These are phyloP conservation scores for Trametes versicolor DNA, from an alignment of 1,284 basidiomycete genomes.

Conservation along the genomic window DNA sequence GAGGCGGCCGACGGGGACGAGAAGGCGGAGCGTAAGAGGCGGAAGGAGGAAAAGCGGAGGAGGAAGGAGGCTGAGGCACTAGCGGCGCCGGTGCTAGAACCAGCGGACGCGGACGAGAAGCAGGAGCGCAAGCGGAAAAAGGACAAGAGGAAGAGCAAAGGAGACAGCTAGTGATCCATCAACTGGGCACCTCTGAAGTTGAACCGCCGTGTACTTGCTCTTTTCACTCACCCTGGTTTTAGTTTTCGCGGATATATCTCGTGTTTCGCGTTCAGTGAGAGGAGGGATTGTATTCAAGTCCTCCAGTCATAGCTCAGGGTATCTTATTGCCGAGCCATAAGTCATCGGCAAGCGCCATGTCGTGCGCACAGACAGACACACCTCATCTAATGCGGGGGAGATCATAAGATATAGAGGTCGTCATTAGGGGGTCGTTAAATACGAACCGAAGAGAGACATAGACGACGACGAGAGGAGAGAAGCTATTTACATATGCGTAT, in stretches of 20 bases:
- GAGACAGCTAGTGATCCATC: constrained; percentile 5
- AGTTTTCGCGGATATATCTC: too few relatives aligned
- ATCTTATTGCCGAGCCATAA: neutral
- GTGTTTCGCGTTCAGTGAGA: neutral
- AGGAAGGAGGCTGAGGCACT: constrained; percentile 26
- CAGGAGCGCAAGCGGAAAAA: neutral
- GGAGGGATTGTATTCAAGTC: constrained; percentile 1
- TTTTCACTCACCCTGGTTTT: too few relatives aligned
- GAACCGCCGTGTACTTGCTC: too few relatives aligned
- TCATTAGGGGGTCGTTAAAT: constrained; percentile 38
- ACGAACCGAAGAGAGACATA: constrained; percentile 32
- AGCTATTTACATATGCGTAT: constrained; percentile 32
- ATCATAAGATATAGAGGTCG: constrained; percentile 35
- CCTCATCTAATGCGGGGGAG: constrained; percentile 16
- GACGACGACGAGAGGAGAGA: constrained; percentile 13
- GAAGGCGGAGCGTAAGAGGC: constrained; percentile 31
- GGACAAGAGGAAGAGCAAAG: constrained; percentile 27
- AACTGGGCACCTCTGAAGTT: neutral
- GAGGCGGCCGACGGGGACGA: constrained; percentile 10
- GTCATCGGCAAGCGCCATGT: neutral
- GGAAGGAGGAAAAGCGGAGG: constrained; percentile 31
- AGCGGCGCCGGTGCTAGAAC: constrained; percentile 1
- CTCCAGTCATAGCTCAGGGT: neutral
- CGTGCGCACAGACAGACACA: neutral
- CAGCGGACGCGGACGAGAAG: constrained; percentile 1